phyloP scores from a whole-genome alignment of 2,329 filamentous ascomycete species.

The Penicillium sp. region DNA sequence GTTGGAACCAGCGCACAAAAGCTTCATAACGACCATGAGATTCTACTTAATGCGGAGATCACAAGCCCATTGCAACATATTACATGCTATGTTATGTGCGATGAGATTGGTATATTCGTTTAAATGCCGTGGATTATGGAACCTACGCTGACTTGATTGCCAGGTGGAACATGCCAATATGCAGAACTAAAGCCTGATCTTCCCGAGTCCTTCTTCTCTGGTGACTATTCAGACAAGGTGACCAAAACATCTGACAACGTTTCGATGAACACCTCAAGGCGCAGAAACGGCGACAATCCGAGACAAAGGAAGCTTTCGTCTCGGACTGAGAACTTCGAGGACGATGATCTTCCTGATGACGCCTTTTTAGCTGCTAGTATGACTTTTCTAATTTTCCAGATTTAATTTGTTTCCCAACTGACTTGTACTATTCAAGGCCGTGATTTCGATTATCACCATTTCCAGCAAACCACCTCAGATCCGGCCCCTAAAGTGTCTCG shows the following conservation, averaged over 20 bases:
- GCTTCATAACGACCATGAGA: conserved; percentile 58
- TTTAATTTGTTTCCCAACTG: background rate
- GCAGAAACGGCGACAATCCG: conserved; percentile 20
- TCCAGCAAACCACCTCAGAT: background rate
- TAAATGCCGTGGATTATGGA: background rate
- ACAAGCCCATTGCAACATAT: conserved; percentile 55
- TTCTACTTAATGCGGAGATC: conserved; percentile 58
- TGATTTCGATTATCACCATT: background rate
- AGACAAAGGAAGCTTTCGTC: conserved; percentile 8
- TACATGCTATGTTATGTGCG: conserved; percentile 71
- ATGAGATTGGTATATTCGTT: conserved; percentile 63
- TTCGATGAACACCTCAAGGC: conserved; percentile 16
- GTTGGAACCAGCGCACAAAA: conserved; percentile 53
- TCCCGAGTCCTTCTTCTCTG: conserved; percentile 42
- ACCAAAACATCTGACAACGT: conserved; percentile 18
- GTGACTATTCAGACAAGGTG: conserved; percentile 1
- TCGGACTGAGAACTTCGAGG: conserved; percentile 49
- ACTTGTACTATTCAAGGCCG: background rate
- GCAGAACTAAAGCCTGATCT: conserved; percentile 52
- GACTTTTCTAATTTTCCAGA: background rate
- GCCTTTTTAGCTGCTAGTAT: conserved; percentile 47
- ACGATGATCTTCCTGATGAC: conserved; percentile 50
- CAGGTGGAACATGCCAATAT: conserved; percentile 55
- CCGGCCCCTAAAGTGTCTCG: background rate
- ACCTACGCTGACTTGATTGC: background rate